Evolutionary conservation across 2,329 filamentous ascomycete species (phyloP), one percentile per base, ranked within the genome.

Genomic region (Beauveria asiatica): DNA sequence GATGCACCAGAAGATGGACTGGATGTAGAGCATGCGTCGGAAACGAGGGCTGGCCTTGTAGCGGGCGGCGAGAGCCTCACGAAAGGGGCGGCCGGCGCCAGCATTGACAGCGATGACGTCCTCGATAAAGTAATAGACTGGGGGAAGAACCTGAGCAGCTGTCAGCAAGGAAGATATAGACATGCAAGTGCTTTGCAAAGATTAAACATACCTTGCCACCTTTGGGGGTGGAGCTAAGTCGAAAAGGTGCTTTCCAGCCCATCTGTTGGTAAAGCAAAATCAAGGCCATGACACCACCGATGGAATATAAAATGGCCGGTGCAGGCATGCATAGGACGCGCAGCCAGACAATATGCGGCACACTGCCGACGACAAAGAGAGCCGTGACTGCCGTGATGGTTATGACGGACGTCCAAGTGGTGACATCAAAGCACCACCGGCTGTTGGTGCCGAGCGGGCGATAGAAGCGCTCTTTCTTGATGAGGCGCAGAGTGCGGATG

Each of bases 31-130:
- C 74, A 78, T 76, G 37, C 71, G 67, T 39, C 70, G 70, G 62
- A 78, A 78, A 5, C 74, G 70, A 9, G 74, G 73, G 62, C 73
- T 75, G 5, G 75, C 74, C 58, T 71, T 68, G 62, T 76, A 77
- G 23, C 75, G 68, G 9, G 75, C 75, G 23, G 75, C 71, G 27
- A 75, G 66, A 10, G 74, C 75, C 58, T 77, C 74, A 48, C 75
- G 71, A 49, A 72, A 78, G 0, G 74, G 73, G 41, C 72, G 70
- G n/a, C 74, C 74, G 10, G 83, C 85, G 3, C 78, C 80, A 21
- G 83, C 85, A 67, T 88, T 86, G 45, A 89, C 86, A 5, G 83
- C 84, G 16, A 87, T 79, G 25, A 87, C 78, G 65, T 89, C 86
- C 70, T 89, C 86, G 27, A 88, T 81, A 33, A 88, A 77, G 54